A percentile compares a stretch with the other conserved stretches of the same genome.
Conservation (phyloP, 2,329 filamentous ascomycete species). For the Penicillium hesseltinei region DNA sequence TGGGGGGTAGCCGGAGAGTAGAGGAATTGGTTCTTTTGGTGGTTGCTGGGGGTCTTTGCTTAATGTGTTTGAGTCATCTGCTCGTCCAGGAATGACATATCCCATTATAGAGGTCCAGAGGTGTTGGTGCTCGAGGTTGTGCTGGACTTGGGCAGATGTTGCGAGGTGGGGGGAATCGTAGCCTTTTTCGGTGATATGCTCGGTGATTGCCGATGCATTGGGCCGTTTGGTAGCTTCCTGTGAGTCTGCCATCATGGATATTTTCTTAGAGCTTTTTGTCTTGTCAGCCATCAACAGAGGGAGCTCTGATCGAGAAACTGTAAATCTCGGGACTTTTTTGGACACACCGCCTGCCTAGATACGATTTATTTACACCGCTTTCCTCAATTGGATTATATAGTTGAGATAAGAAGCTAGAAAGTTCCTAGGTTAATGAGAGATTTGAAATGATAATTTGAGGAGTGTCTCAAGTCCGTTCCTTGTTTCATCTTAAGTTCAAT, state of each 20-base stretch:
- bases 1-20: conserved; percentile 63
- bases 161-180: conserved; percentile 35
- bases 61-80: neutral
- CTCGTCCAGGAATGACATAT: conserved; percentile 35
- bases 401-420: neutral
- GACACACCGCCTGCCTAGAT: conserved; percentile 10
- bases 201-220: conserved; percentile 41
- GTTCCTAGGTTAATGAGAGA: neutral
- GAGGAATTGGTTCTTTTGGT: conserved; percentile 31
- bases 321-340: conserved; percentile 4
- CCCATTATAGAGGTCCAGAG: conserved; percentile 58
- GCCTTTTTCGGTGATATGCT: conserved; percentile 36
- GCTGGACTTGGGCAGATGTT: conserved; percentile 58
- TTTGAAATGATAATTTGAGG: neutral
- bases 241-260: conserved; percentile 16
- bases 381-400: conserved; percentile 1
- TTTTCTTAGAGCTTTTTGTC: neutral
- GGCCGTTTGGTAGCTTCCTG: conserved; percentile 3
- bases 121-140: conserved; percentile 65
- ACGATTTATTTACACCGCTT: conserved; percentile 11
- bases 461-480: neutral
- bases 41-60: conserved; percentile 1
- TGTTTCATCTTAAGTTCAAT: conserved; percentile 5
- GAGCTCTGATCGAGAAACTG: neutral
- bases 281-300: neutral